phyloP scores from a whole-genome alignment of 2,329 filamentous ascomycete genomes.

The Drechslerella coelobrocha region DNA sequence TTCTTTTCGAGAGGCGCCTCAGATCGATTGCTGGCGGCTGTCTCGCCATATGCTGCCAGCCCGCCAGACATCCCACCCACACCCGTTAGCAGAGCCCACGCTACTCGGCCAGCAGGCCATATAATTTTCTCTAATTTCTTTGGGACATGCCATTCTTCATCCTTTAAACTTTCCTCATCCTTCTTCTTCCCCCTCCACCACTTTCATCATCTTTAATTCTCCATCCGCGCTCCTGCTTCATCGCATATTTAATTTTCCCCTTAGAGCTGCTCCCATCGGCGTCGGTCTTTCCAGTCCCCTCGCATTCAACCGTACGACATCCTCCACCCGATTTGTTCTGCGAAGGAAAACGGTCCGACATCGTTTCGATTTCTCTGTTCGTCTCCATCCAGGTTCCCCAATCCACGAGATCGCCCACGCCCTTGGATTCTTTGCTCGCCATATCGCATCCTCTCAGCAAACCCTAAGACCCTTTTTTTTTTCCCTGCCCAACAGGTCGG shows the following conservation, averaged over 20 bases:
- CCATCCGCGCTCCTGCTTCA: background rate
- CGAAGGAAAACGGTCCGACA: background rate
- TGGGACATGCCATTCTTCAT: constrained; percentile 45
- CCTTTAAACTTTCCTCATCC: constrained; percentile 11
- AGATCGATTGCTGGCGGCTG: too few relatives aligned
- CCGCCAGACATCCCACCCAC: too few relatives aligned
- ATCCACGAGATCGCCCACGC: too few relatives aligned
- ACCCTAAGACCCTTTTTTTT: background rate
- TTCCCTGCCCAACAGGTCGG: background rate
- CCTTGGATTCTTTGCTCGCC: constrained; percentile 8
- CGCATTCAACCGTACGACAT: background rate
- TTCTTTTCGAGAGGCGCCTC: too few relatives aligned
- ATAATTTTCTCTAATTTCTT: constrained; percentile 50
- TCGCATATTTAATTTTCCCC: constrained; percentile 1
- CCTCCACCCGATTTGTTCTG: too few relatives aligned
- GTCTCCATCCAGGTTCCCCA: background rate
- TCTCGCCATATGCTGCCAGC: too few relatives aligned
- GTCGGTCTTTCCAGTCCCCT: background rate
- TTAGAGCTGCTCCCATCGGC: background rate
- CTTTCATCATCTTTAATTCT: constrained; percentile 14
- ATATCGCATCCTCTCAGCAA: constrained; percentile 5
- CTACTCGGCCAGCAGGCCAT: constrained; percentile 7
- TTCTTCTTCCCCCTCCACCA: constrained; percentile 14
- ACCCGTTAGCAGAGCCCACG: too few relatives aligned
- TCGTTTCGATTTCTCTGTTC: background rate